A percentile compares a stretch with the other conserved stretches of the same genome.
These are phyloP conservation scores for Warburgia ugandensis DNA, from an alignment of 164 flowering plant genomes.

Conservation along the genomic window DNA sequence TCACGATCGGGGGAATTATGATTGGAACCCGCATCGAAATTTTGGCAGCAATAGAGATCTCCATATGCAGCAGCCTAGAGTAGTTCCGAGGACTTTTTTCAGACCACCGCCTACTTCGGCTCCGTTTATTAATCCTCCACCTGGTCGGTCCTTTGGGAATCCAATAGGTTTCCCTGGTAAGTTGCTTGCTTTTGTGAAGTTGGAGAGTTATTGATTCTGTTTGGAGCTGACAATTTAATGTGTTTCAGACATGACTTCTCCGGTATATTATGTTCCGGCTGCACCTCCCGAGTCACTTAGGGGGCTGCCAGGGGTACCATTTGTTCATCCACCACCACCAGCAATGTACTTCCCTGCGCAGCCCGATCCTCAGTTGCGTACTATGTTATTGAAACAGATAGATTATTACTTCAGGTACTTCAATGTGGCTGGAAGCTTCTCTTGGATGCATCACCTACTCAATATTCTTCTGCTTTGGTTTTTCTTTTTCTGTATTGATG, in stretches of 20 bases:
- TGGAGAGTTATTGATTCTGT: background rate
- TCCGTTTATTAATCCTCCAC: constrained; percentile 31
- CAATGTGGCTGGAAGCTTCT: too few relatives aligned
- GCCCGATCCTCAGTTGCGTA: constrained; percentile 41
- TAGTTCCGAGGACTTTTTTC: constrained; percentile 24
- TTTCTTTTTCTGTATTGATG: background rate
- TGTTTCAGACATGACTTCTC: constrained; percentile 29
- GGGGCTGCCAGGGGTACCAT: constrained; percentile 36
- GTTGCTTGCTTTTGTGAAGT: constrained; percentile 3
- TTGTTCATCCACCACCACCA: constrained; percentile 25
- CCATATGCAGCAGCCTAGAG: constrained; percentile 37
- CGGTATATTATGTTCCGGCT: constrained; percentile 28
- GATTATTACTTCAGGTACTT: constrained; percentile 84
- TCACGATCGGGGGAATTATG: constrained; percentile 51
- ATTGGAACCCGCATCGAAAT: constrained; percentile 38
- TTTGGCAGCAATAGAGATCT: constrained; percentile 40
- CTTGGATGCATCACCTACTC: too few relatives aligned
- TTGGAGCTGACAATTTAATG: background rate
- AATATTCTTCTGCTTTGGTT: background rate
- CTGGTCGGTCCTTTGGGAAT: constrained; percentile 25
- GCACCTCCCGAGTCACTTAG: constrained; percentile 30
- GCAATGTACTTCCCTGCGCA: constrained; percentile 28
- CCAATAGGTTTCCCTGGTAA: constrained; percentile 45
- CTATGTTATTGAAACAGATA: constrained; percentile 51
- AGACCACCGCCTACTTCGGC: constrained; percentile 18